phyloP scores from a whole-genome alignment of 1,139 yeast species.

The Lodderomyces pseudojiufengensis region DNA sequence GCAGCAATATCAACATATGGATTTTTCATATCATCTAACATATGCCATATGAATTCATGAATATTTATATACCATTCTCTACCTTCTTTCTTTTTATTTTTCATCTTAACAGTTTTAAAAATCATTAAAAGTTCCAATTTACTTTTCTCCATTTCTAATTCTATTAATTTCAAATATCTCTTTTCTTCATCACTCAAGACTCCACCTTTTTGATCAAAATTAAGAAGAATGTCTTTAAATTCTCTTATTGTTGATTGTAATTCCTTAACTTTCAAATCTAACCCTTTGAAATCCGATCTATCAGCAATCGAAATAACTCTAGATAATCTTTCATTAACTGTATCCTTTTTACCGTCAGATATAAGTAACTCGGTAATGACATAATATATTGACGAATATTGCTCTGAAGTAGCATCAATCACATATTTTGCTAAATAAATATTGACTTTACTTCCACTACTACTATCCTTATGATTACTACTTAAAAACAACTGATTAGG shows the following conservation, averaged over 20 bases:
- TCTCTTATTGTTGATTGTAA: slow-evolving; percentile 56
- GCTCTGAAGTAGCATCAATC: slow-evolving; percentile 67
- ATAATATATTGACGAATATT: slow-evolving; percentile 64
- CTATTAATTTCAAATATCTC: slow-evolving; percentile 36
- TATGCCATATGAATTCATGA: slow-evolving; percentile 70
- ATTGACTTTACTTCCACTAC: slow-evolving; percentile 28
- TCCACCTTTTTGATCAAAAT: slow-evolving; percentile 32
- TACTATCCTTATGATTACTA: slow-evolving; percentile 12
- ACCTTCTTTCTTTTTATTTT: slow-evolving; percentile 29
- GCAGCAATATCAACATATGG: slow-evolving; percentile 75
- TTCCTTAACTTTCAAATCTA: slow-evolving; percentile 48
- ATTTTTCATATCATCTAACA: slow-evolving; percentile 54
- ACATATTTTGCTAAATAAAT: slow-evolving; percentile 70
- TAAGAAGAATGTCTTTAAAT: slow-evolving; percentile 43
- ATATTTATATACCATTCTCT: slow-evolving; percentile 39
- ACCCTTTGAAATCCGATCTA: slow-evolving; percentile 53
- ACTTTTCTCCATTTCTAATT: slow-evolving; percentile 55
- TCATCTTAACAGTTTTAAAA: slow-evolving; percentile 58
- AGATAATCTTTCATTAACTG: slow-evolving; percentile 57
- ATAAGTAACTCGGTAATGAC: slow-evolving; percentile 63
- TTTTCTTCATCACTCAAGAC: slow-evolving; percentile 22
- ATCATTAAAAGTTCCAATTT: slow-evolving; percentile 59
- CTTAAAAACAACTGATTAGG: slow-evolving; percentile 58
- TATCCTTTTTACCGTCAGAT: slow-evolving; percentile 56
- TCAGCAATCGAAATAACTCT: slow-evolving; percentile 69